phyloP scores from a whole-genome alignment of 164 flowering plant genomes.

The Litsea cubeba region DNA sequence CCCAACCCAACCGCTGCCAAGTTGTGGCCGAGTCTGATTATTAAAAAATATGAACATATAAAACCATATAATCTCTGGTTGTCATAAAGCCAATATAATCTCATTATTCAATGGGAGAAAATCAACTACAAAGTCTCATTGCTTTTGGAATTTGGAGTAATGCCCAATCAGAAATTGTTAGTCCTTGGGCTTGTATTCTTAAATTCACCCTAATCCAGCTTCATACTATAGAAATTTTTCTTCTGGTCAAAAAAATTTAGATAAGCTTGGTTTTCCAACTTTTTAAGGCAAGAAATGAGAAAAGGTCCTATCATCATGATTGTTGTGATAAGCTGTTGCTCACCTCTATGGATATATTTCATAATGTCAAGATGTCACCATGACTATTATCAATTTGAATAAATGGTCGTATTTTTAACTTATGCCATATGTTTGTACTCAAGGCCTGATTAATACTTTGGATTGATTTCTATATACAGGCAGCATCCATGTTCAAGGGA shows the following conservation, averaged over 20 bases:
- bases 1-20: no score
- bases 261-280: background rate
- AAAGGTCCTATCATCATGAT: background rate
- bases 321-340: background rate
- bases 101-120: background rate
- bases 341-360: background rate
- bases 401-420: background rate
- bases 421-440: background rate
- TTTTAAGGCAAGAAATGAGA: background rate
- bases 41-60: no score
- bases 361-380: background rate
- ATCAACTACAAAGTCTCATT: no score
- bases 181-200: background rate
- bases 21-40: no score
- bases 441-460: background rate
- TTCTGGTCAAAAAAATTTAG: background rate
- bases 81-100: background rate
- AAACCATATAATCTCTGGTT: background rate
- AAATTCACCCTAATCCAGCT: background rate
- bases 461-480: constrained; percentile 44
- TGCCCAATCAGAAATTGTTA: background rate
- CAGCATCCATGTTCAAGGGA: constrained; percentile 98
- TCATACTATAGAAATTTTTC: background rate
- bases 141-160: no score
- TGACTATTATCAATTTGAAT: background rate